Percentiles rank a stretch among this genome's conserved stretches.
Evolutionary conservation across 148 eudicot genomes (phyloP).

Genomic region (Drosera capensis): DNA sequence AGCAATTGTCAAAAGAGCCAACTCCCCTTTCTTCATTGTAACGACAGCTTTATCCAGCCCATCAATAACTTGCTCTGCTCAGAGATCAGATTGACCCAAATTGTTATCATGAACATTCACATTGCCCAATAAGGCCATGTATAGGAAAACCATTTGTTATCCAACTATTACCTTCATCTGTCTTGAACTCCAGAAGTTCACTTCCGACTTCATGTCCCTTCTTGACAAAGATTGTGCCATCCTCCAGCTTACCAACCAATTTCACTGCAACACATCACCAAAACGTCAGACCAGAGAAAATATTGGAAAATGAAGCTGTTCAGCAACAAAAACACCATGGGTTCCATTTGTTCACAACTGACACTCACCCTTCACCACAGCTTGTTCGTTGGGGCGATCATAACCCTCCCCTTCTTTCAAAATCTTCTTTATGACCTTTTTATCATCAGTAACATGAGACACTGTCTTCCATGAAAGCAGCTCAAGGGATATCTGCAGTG

Average conservation of each 20-base stretch:
- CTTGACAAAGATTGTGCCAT: slow-evolving; percentile 55
- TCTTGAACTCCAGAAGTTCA: slow-evolving; percentile 53
- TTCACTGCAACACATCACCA: slow-evolving; percentile 29
- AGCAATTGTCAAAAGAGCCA: slow-evolving; percentile 37
- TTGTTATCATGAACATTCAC: too few species aligned
- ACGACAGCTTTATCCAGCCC: slow-evolving; percentile 66
- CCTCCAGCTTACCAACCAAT: slow-evolving; percentile 61
- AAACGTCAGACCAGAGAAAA: background rate
- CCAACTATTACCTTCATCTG: slow-evolving; percentile 58
- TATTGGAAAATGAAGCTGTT: background rate
- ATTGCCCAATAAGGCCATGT: too few species aligned
- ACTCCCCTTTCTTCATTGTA: slow-evolving; percentile 82
- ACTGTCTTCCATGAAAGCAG: slow-evolving; percentile 73
- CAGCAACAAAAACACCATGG: too few species aligned
- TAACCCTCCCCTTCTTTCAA: slow-evolving; percentile 80
- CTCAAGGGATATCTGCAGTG: slow-evolving; percentile 47
- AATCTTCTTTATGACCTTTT: slow-evolving; percentile 65
- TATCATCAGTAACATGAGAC: slow-evolving; percentile 46
- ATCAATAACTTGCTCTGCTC: slow-evolving; percentile 72
- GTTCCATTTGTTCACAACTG: background rate
- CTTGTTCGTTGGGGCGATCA: slow-evolving; percentile 74
- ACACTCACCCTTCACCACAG: slow-evolving; percentile 47
- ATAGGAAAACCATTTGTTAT: too few species aligned
- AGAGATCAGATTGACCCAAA: background rate
- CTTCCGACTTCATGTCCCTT: slow-evolving; percentile 45